Evolutionary conservation across 495 filamentous ascomycete species (phyloP).

Genomic region (Aspergillus biplanus): DNA sequence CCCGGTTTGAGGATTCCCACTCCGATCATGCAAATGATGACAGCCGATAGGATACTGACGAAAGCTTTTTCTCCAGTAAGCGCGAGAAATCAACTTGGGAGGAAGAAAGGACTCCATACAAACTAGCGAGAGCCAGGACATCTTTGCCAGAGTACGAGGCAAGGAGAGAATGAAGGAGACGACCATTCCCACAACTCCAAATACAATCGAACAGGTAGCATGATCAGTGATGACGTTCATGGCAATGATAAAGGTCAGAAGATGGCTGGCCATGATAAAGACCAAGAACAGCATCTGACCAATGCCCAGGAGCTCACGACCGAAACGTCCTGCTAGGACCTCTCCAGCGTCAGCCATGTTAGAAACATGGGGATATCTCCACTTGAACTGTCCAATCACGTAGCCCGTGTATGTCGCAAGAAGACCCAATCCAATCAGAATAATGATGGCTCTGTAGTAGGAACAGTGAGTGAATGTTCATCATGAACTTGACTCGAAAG

Average conservation of each 20-base stretch:
- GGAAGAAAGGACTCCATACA: conserved; percentile 36
- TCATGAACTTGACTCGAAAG: conserved; percentile 7
- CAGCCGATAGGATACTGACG: conserved; percentile 67
- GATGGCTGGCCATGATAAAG: conserved; percentile 79
- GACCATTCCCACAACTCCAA: conserved; percentile 66
- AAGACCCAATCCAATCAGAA: conserved; percentile 66
- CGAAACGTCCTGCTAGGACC: conserved; percentile 63
- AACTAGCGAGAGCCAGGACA: conserved; percentile 66
- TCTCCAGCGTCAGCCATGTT: conserved; percentile 74
- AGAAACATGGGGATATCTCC: conserved; percentile 69
- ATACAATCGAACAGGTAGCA: conserved; percentile 71
- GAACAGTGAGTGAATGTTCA: not conserved
- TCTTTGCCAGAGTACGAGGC: conserved; percentile 65
- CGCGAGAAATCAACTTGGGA: not conserved
- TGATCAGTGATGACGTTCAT: conserved; percentile 70
- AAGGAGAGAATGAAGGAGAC: conserved; percentile 67
- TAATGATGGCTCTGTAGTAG: conserved; percentile 57
- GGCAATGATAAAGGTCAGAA: conserved; percentile 76
- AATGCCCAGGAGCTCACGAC: conserved; percentile 65
- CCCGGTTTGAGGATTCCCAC: conserved; percentile 53
- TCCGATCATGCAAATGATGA: conserved; percentile 72
- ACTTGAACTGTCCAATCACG: conserved; percentile 77
- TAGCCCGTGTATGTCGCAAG: conserved; percentile 78
- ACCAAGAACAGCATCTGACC: conserved; percentile 69
- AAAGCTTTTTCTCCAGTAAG: conserved; percentile 53